These are phyloP conservation scores for Ricinus communis DNA, from an alignment of 345 rosid genomes.

Conservation along the genomic window DNA sequence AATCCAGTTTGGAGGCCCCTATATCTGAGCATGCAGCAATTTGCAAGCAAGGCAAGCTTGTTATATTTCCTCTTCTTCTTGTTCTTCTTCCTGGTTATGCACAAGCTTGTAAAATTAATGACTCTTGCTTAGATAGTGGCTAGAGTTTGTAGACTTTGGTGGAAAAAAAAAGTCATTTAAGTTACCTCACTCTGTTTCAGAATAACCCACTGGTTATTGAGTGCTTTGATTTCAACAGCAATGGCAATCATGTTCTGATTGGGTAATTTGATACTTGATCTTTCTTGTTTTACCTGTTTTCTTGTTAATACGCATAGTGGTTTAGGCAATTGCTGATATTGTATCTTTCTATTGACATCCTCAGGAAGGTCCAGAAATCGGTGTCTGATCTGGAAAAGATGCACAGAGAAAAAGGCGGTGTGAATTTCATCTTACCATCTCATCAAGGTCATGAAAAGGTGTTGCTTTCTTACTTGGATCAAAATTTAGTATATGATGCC, in stretches of 20 bases:
- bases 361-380: conserved; percentile 70
- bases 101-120: background rate
- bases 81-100: background rate
- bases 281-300: background rate
- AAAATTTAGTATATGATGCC: background rate
- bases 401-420: conserved; percentile 45
- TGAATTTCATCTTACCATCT: conserved; percentile 47
- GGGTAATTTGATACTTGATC: conserved; percentile 48
- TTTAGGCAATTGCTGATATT: background rate
- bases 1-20: conserved; percentile 74
- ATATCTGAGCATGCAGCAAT: conserved; percentile 71
- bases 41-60: conserved; percentile 73
- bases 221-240: conserved; percentile 78
- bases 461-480: conserved; percentile 8
- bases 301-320: conserved; percentile 9
- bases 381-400: conserved; percentile 62
- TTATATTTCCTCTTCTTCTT: background rate
- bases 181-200: conserved; percentile 36
- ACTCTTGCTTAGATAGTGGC: background rate
- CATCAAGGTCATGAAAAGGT: conserved; percentile 61
- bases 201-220: conserved; percentile 74
- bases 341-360: conserved; percentile 16
- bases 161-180: conserved; percentile 3
- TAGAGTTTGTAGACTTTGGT: background rate
- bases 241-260: conserved; percentile 61